Conservation (phyloP, 768 basidiomycete genomes). For the Hericium alpestre region DNA sequence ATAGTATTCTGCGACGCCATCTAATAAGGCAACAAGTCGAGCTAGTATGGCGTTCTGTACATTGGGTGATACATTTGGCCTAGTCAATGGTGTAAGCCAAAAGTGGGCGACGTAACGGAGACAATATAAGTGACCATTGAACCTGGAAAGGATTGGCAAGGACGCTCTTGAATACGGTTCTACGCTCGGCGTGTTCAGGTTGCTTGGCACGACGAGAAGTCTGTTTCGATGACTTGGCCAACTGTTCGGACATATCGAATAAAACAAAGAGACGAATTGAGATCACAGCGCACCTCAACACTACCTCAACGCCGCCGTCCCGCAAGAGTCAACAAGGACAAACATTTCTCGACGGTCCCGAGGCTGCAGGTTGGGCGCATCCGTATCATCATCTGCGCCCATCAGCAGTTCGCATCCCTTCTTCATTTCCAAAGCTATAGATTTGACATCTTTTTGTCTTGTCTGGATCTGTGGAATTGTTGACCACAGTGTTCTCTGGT, state of each 20-base stretch:
- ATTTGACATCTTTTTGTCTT: no score
- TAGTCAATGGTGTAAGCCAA: slow-evolving; percentile 18
- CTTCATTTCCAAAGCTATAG: no score
- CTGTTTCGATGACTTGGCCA: slow-evolving; percentile 44
- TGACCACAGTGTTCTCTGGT: no score
- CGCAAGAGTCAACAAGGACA: no score
- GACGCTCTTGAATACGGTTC: slow-evolving; percentile 56
- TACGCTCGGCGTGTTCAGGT: slow-evolving; percentile 38
- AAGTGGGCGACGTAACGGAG: slow-evolving; percentile 5
- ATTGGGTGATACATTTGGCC: slow-evolving; percentile 55
- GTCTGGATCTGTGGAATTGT: no score
- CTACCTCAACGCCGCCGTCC: no score
- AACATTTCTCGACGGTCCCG: no score
- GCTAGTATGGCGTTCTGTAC: slow-evolving; percentile 53
- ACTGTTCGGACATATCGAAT: slow-evolving; percentile 34
- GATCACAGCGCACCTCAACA: no score
- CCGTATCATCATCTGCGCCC: no score
- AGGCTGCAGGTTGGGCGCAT: no score
- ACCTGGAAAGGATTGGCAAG: slow-evolving; percentile 66
- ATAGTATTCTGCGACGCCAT: slow-evolving; percentile 39
- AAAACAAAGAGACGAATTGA: no score
- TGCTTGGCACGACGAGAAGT: slow-evolving; percentile 53
- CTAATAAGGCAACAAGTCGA: slow-evolving; percentile 36
- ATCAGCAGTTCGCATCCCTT: no score
- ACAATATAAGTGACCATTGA: slow-evolving; percentile 38